These are phyloP conservation scores for Phylloporus arenicola DNA, from an alignment of 768 basidiomycete species.

Conservation along the genomic window DNA sequence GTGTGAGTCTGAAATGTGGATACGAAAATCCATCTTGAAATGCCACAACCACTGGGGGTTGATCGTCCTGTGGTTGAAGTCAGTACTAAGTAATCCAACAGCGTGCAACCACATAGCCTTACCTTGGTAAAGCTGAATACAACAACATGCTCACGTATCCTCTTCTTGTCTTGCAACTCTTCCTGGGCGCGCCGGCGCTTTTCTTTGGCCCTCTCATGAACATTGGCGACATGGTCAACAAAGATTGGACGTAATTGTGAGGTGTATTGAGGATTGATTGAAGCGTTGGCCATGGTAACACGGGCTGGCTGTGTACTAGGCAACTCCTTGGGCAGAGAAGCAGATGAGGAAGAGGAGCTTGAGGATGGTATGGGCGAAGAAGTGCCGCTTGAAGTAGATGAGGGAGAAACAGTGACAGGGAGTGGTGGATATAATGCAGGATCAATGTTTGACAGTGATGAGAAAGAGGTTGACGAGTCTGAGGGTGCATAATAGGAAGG, in stretches of 20 bases:
- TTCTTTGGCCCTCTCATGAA: background rate
- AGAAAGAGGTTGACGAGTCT: background rate
- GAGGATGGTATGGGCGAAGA: no score
- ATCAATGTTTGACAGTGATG: background rate
- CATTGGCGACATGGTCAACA: background rate
- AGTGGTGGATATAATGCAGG: background rate
- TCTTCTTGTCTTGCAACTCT: background rate
- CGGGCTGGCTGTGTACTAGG: no score
- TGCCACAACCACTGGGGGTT: background rate
- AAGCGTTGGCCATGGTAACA: background rate
- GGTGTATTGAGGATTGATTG: background rate
- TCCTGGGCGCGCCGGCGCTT: background rate
- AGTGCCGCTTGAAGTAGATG: no score
- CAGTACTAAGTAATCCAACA: no score
- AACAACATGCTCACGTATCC: background rate
- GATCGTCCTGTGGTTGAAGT: background rate
- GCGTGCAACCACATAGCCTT: no score
- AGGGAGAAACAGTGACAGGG: no score
- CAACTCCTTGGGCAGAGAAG: no score
- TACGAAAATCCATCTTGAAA: constrained; percentile 1
- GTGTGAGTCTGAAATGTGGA: background rate
- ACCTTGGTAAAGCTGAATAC: background rate
- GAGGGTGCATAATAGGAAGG: background rate
- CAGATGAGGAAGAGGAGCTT: no score
- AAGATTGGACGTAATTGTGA: background rate